phyloP scores from a whole-genome alignment of 164 flowering plant species.

The Vitis riparia region DNA sequence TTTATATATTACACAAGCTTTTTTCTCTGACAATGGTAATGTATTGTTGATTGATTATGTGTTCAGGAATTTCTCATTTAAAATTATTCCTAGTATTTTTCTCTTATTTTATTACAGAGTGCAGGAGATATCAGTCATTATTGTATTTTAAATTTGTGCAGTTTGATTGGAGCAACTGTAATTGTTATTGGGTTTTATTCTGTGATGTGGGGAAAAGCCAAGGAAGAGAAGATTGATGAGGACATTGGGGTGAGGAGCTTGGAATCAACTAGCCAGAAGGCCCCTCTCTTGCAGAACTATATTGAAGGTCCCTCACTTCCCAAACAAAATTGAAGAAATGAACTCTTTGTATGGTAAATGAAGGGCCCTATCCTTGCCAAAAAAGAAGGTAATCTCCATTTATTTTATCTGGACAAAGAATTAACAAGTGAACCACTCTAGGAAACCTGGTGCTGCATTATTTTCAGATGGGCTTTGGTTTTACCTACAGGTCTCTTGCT shows the following conservation, averaged over 20 bases:
- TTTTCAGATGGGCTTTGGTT: no score
- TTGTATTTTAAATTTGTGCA: slow-evolving; percentile 21
- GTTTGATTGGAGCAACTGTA: slow-evolving; percentile 50
- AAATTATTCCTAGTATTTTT: no score
- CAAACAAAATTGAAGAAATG: slow-evolving; percentile 14
- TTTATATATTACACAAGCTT: background rate
- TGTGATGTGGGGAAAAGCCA: slow-evolving; percentile 68
- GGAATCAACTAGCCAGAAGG: slow-evolving; percentile 24
- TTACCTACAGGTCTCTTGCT: no score
- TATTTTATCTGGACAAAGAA: background rate
- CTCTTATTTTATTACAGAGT: background rate
- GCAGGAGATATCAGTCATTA: background rate
- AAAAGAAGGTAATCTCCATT: slow-evolving; percentile 2
- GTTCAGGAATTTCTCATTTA: no score
- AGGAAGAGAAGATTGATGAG: slow-evolving; percentile 28
- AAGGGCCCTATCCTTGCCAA: background rate
- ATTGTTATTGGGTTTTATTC: slow-evolving; percentile 53
- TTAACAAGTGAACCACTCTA: no score
- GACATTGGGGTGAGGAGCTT: slow-evolving; percentile 7
- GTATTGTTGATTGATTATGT: background rate
- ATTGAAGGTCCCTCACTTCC: slow-evolving; percentile 30
- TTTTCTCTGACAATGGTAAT: background rate
- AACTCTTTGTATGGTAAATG: background rate
- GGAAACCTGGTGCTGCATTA: no score
- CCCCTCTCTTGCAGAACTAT: slow-evolving; percentile 26